Base-by-base conservation (phyloP, 73 alveolate genomes). In the Paramecium biaurelia region DNA sequence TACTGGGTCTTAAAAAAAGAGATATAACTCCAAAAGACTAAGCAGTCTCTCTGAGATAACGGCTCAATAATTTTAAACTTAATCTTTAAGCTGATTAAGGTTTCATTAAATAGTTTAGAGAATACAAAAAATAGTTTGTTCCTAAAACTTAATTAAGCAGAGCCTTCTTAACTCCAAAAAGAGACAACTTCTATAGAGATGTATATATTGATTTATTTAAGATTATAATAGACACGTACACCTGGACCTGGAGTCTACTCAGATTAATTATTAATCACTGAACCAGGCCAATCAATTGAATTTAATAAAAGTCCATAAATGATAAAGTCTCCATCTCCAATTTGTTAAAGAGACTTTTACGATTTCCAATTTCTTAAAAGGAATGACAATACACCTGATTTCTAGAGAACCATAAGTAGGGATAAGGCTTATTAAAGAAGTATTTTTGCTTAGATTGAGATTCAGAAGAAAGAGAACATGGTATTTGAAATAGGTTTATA, bases 161-260 rank as follows among this genome's bases (percentile, higher is more conserved):
- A 18, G 89, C 89, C 10, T 76, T 76, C 49, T 58, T 76, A 34
- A 42, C 89, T n/a, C 42, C 89, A 0, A 76, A 20, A 11, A 14
- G 89, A 76, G 89, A 76, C 8, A 24, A 76, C 8, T 76, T 76
- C 41, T 76, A 76, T 42, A 76, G 70, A 76, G 68, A 76, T 34
- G 89, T 76, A 76, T 4, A 23, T 10, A n/a, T 12, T 26, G 32
- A 70, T 3, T 11, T 28, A 8, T 70, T 11, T 49, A 49, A 49
- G 18, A n/a, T 49, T n/a, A 59, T 59, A 5, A 21, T 42, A 76
- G 89, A 76, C 32, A 18, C 15, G 15, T 18, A 38, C 70, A 14
- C 89, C 89, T 28, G 89, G 89, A 8, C 89, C 89, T 20, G 89
- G 89, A 38, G 70, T 76, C 23, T 76, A 76, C 34, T 38, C 79